Evolutionary conservation across 2,329 filamentous ascomycete species (phyloP).

Genomic region (Metarhizium brunneum): DNA sequence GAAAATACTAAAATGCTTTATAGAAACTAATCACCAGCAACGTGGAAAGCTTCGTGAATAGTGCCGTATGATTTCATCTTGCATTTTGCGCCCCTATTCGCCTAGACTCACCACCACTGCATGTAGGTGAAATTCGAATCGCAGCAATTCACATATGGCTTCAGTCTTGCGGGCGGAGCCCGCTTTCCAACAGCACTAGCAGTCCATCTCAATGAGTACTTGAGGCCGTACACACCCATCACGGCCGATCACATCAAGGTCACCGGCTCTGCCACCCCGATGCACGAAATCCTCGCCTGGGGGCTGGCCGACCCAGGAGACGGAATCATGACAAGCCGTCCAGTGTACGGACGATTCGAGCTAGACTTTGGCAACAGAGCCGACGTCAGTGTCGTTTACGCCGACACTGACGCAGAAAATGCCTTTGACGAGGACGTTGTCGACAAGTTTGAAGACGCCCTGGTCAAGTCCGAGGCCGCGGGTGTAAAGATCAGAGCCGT

Average conservation of each 20-base stretch:
- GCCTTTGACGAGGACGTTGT: slow-evolving; percentile 34
- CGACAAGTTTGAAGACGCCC: slow-evolving; percentile 33
- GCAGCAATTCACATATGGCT: slow-evolving; percentile 26
- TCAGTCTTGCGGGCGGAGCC: slow-evolving; percentile 24
- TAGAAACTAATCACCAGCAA: slow-evolving; percentile 31
- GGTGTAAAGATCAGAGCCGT: slow-evolving; percentile 34
- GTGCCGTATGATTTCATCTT: slow-evolving; percentile 16
- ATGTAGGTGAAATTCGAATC: slow-evolving; percentile 17
- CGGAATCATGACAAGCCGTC: slow-evolving; percentile 28
- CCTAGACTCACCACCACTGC: neutral
- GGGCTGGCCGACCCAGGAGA: slow-evolving; percentile 27
- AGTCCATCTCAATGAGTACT: slow-evolving; percentile 27
- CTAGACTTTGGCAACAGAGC: slow-evolving; percentile 36
- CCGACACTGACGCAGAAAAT: slow-evolving; percentile 30
- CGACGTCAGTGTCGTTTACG: slow-evolving; percentile 34
- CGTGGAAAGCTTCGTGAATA: slow-evolving; percentile 17
- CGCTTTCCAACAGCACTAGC: slow-evolving; percentile 24
- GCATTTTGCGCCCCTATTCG: neutral
- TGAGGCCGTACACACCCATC: slow-evolving; percentile 22
- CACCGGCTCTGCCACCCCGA: slow-evolving; percentile 26
- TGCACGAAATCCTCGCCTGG: slow-evolving; percentile 31
- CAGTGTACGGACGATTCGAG: slow-evolving; percentile 39
- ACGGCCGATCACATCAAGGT: slow-evolving; percentile 21
- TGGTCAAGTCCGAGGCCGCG: slow-evolving; percentile 21
- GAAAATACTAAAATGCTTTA: neutral